These are phyloP conservation scores for Amaranthus palmeri DNA, from an alignment of 148 eudicot species.

Conservation along the genomic window DNA sequence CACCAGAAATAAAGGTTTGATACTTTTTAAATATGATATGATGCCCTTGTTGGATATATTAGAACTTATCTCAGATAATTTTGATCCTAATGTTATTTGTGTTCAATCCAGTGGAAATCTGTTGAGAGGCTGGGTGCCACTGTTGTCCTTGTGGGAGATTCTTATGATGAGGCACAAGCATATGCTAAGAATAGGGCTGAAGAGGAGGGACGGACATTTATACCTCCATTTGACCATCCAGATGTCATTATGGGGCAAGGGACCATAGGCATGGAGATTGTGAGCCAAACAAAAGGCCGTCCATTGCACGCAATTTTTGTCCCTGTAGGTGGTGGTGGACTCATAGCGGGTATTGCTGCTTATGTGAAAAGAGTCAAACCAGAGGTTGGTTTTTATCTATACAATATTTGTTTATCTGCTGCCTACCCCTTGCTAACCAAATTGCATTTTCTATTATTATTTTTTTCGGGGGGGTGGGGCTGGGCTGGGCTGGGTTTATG, in stretches of 20 bases:
- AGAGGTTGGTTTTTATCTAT: conserved; percentile 41
- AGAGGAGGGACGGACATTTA: conserved; percentile 77
- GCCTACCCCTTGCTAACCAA: not conserved
- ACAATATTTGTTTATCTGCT: not conserved
- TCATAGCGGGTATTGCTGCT: conserved; percentile 96
- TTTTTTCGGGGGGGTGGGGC: not conserved
- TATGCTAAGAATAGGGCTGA: conserved; percentile 67
- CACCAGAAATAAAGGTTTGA: conserved; percentile 92
- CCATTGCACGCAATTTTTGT: conserved; percentile 88
- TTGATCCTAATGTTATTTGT: conserved; percentile 3
- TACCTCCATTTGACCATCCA: conserved; percentile 97
- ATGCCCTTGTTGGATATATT: not conserved
- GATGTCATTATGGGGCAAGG: conserved; percentile 92
- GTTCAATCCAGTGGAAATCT: conserved; percentile 67
- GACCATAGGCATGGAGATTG: conserved; percentile 95
- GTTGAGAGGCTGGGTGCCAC: conserved; percentile 90
- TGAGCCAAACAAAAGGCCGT: conserved; percentile 55
- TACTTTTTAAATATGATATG: not conserved
- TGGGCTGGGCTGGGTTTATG: not conserved
- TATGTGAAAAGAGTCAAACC: conserved; percentile 87
- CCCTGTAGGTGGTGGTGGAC: conserved; percentile 97
- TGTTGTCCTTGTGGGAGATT: conserved; percentile 86
- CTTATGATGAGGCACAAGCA: conserved; percentile 94
- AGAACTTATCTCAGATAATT: not conserved
- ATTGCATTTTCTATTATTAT: not conserved